phyloP scores from a whole-genome alignment of 345 rosid genomes.

The Stellera chamaejasme region DNA sequence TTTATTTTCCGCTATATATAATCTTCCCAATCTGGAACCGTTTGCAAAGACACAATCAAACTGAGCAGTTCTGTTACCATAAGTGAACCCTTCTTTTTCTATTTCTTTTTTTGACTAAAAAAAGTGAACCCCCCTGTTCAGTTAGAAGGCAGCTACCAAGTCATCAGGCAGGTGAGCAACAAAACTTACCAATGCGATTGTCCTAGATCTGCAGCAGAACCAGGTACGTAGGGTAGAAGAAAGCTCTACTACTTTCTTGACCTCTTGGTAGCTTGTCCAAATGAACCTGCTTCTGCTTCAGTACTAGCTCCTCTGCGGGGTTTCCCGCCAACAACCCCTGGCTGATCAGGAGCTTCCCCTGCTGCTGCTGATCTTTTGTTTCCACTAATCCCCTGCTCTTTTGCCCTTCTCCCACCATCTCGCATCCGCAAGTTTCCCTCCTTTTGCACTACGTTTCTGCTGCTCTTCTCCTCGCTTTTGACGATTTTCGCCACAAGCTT shows the following conservation, averaged over 20 bases:
- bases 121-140: too few relatives aligned
- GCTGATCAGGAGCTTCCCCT: constrained; percentile 9
- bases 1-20: too few relatives aligned
- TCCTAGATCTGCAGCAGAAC: not conserved
- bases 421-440: constrained; percentile 19
- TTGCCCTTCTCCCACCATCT: constrained; percentile 10
- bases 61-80: too few relatives aligned
- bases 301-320: constrained; percentile 20
- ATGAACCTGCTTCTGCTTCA: constrained; percentile 26
- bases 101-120: too few relatives aligned
- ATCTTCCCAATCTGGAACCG: too few relatives aligned
- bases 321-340: constrained; percentile 5
- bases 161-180: too few relatives aligned
- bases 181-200: too few relatives aligned
- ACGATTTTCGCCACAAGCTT: constrained; percentile 23
- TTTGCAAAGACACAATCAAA: too few relatives aligned
- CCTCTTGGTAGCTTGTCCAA: constrained; percentile 31
- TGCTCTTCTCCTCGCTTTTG: constrained; percentile 9
- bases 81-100: too few relatives aligned
- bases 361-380: constrained; percentile 18
- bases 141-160: too few relatives aligned
- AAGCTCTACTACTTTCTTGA: constrained; percentile 21
- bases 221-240: not conserved
- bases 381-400: constrained; percentile 21
- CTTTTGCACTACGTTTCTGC: constrained; percentile 4